These are phyloP conservation scores for Cladosporium sphaerospermum DNA, from an alignment of 2,329 filamentous ascomycete genomes.

Conservation along the genomic window DNA sequence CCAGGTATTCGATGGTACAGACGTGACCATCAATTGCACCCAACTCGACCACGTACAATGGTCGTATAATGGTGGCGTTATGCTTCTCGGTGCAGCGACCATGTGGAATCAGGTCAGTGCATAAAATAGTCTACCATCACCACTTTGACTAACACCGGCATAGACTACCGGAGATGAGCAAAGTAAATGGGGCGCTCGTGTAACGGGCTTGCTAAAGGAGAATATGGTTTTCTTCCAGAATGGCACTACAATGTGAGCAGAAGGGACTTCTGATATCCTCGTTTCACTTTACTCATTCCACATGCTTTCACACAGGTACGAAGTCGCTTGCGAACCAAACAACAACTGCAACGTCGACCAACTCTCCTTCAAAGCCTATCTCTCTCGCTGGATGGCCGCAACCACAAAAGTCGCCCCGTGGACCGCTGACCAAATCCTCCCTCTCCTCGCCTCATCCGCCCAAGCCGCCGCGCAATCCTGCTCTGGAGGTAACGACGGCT, in stretches of 20 bases:
- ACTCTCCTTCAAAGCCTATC: constrained; percentile 39
- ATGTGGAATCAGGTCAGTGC: constrained; percentile 37
- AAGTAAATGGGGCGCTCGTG: constrained; percentile 20
- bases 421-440: constrained; percentile 45
- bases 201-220: constrained; percentile 21
- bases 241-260: constrained; percentile 21
- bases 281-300: neutral
- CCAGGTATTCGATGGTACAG: constrained; percentile 43
- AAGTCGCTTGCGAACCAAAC: constrained; percentile 40
- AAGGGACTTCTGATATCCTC: too few species aligned
- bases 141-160: neutral
- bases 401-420: constrained; percentile 54
- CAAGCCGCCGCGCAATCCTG: constrained; percentile 50
- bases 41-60: constrained; percentile 42
- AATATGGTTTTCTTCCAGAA: constrained; percentile 36
- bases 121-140: neutral
- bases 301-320: constrained; percentile 15
- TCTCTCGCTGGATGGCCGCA: constrained; percentile 43
- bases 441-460: constrained; percentile 48
- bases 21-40: constrained; percentile 38
- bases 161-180: constrained; percentile 22
- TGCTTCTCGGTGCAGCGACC: constrained; percentile 41
- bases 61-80: constrained; percentile 42
- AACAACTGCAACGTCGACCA: constrained; percentile 40
- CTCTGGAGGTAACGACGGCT: constrained; percentile 41